Conservation (phyloP, 192 early-diverging fungal genomes). For the Phlyctochytrium arcticum region DNA sequence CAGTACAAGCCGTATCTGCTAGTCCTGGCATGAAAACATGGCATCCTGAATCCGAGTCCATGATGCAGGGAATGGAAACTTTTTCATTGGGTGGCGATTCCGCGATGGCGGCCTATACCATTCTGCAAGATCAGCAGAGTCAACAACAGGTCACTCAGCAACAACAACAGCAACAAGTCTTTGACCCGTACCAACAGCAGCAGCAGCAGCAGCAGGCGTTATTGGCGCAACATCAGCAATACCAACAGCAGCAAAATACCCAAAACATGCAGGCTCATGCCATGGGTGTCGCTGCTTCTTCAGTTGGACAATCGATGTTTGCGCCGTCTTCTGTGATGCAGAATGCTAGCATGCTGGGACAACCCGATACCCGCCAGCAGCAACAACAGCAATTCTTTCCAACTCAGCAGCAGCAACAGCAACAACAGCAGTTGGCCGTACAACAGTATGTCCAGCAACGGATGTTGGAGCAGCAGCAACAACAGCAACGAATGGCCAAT, state of each 20-base stretch:
- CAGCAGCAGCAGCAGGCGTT: slow-evolving; percentile 6
- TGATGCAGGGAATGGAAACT: slow-evolving; percentile 14
- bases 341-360: neutral
- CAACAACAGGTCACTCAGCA: neutral
- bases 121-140: slow-evolving; percentile 9
- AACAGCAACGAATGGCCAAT: too few species aligned
- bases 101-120: neutral
- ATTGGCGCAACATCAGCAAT: neutral
- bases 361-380: neutral
- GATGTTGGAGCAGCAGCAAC: neutral
- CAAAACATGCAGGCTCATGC: slow-evolving; percentile 8
- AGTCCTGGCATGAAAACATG: neutral
- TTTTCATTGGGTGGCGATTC: neutral
- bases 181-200: neutral
- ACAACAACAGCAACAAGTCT: neutral
- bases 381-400: neutral
- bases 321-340: too few species aligned
- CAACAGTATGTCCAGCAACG: neutral
- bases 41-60: slow-evolving; percentile 7
- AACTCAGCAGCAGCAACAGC: neutral
- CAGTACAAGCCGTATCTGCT: neutral
- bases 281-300: neutral
- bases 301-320: neutral
- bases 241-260: neutral
- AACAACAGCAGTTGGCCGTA: neutral